Percentiles rank a stretch among this genome's conserved stretches.
These are phyloP conservation scores for Amphichorda felina DNA, from an alignment of 2,329 filamentous ascomycete species.

Conservation along the genomic window DNA sequence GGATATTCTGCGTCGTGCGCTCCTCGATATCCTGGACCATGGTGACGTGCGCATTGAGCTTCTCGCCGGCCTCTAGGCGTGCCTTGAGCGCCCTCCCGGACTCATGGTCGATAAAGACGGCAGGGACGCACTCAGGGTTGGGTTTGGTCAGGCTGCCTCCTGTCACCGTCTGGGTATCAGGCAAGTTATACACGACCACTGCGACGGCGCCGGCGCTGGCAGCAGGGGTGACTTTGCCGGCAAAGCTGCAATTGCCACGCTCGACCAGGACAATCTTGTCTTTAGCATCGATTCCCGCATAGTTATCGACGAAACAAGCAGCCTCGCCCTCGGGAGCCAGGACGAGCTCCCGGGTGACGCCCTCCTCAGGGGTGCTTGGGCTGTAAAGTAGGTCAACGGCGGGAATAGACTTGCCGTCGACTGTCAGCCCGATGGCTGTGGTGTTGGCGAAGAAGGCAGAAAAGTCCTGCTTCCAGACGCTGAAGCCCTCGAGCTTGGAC, in stretches of 20 bases:
- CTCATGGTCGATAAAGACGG: conserved; percentile 17
- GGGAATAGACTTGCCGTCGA: conserved; percentile 12
- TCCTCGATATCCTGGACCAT: conserved; percentile 21
- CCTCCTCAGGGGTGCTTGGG: conserved; percentile 15
- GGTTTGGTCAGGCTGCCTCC: conserved; percentile 14
- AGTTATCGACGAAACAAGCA: conserved; percentile 13
- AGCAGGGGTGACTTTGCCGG: conserved; percentile 15
- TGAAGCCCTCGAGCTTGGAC: conserved; percentile 21
- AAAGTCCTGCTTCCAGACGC: conserved; percentile 35
- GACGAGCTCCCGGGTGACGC: conserved; percentile 13
- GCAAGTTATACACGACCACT: conserved; percentile 18
- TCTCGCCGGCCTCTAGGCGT: conserved; percentile 18
- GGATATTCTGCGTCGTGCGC: conserved; percentile 23
- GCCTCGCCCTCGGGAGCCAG: conserved; percentile 13
- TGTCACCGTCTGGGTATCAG: conserved; percentile 14
- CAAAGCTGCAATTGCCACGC: conserved; percentile 17
- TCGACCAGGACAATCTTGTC: conserved; percentile 20
- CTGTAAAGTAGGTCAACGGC: conserved; percentile 17
- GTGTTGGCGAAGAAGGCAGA: conserved; percentile 31
- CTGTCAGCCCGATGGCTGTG: conserved; percentile 28
- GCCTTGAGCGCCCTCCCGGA: conserved; percentile 13
- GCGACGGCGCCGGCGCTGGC: conserved; percentile 16
- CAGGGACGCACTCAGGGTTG: conserved; percentile 14
- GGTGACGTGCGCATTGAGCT: conserved; percentile 20
- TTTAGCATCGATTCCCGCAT: conserved; percentile 8